phyloP scores from a whole-genome alignment of 2,329 filamentous ascomycete species.

The Paraphaeosphaeria minitans region DNA sequence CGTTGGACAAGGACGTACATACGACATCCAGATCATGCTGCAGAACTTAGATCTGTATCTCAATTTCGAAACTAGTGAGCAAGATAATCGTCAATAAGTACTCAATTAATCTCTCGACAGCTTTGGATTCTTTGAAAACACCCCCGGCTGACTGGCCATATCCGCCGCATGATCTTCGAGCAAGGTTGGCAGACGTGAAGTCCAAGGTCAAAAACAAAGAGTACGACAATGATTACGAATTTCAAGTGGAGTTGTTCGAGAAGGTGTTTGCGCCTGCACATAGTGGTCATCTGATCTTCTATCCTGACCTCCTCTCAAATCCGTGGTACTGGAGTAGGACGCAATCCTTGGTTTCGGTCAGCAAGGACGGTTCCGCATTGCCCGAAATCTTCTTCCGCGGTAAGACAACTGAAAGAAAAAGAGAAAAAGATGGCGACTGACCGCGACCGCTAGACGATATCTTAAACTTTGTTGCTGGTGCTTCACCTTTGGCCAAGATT shows the following conservation, averaged over 20 bases:
- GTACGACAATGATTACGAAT: conserved; percentile 44
- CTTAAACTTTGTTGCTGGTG: background rate
- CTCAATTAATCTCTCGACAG: background rate
- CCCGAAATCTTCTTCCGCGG: conserved; percentile 9
- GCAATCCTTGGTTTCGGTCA: conserved; percentile 5
- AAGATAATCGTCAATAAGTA: background rate
- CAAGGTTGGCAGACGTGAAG: conserved; percentile 5
- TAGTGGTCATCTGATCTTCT: conserved; percentile 25
- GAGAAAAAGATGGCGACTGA: background rate
- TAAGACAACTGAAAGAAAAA: background rate
- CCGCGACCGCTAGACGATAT: background rate
- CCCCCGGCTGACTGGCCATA: conserved; percentile 8
- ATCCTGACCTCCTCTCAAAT: conserved; percentile 5
- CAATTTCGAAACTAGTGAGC: conserved; percentile 8
- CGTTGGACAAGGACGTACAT: background rate
- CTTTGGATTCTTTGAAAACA: conserved; percentile 5
- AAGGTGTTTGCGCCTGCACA: conserved; percentile 19
- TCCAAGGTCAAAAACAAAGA: conserved; percentile 18
- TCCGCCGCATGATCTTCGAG: conserved; percentile 6
- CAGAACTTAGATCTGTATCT: conserved; percentile 2
- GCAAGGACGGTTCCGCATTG: background rate
- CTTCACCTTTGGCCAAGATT: conserved; percentile 23
- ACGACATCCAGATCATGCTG: conserved; percentile 4
- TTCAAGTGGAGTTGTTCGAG: conserved; percentile 33
- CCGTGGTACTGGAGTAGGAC: conserved; percentile 10